Base-by-base conservation (phyloP, 75 land plant species). In the Chamaecyparis obtusa region DNA sequence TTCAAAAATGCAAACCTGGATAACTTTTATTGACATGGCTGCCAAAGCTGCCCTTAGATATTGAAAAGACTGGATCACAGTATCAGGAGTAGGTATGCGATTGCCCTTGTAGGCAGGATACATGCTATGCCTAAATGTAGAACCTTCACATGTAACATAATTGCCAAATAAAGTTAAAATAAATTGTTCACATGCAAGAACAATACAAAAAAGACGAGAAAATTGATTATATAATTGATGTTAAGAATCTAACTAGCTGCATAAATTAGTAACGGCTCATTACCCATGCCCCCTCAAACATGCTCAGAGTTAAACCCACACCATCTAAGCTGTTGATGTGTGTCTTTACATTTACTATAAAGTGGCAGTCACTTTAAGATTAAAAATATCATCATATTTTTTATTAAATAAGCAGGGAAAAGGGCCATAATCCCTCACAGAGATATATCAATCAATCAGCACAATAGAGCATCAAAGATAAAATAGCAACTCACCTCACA, bases 61-160 rank as follows among this genome's bases (percentile, higher is more conserved):
- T 55, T 94, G 92, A 78, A 94, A 87, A 37, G 93, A 93, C 85
- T 97, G 99, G 85, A 93, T 91, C 35, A 97, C 87, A 0, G 99
- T 97, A 88, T 97, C 99, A 72, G 98, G 99, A 51, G 98, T 96
- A 21, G 99, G 99, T 1, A 90, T 87, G n/a, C 99, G 95, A 74
- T 96, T 92, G 86, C 90, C 86, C 91, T 97, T 96, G 90, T 97
- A 97, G 30, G 87, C 39, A 13, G 93, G 94, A 74, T 90, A 97
- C 37, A 97, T 35, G 67, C 86, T 91, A 78, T 97, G 98, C 67
- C 98, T 93, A 78, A 97, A 97, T 43, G 95, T 97, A 60, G 89
- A 35, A 32, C 99, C 99, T 91, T 86, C 19, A 75, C n/a, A 39
- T 27, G 19, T 16, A 33, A 85, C 27, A 15, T n/a, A 85, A 67